These are phyloP conservation scores for Polytrichum commune DNA, from an alignment of 225 moss, liverwort and hornwort species.

Conservation along the genomic window DNA sequence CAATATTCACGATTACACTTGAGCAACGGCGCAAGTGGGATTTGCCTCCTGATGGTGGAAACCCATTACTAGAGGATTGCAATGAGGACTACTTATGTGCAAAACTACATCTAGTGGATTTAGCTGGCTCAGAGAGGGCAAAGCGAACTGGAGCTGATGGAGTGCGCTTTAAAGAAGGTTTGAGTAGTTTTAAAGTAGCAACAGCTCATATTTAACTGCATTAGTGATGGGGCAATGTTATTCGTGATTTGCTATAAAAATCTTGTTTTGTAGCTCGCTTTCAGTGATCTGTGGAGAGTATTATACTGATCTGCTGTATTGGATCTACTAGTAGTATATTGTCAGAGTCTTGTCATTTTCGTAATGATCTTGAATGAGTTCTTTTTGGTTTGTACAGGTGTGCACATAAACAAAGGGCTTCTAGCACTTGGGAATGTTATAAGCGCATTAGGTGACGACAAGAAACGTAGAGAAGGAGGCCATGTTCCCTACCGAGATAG, in stretches of 20 bases:
- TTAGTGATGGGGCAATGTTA: too few species aligned
- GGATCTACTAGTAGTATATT: too few species aligned
- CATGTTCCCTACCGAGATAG: conserved; percentile 97
- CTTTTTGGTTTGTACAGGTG: conserved; percentile 39
- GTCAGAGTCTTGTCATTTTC: too few species aligned
- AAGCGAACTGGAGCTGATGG: conserved; percentile 64
- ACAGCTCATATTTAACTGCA: too few species aligned
- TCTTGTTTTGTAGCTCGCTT: too few species aligned
- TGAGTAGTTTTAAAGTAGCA: not conserved
- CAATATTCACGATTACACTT: conserved; percentile 88
- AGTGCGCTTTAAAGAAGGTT: conserved; percentile 82
- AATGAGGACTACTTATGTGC: conserved; percentile 90
- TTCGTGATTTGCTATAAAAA: too few species aligned
- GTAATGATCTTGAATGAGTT: too few species aligned
- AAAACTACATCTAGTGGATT: conserved; percentile 92
- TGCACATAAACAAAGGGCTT: conserved; percentile 91
- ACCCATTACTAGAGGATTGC: conserved; percentile 60
- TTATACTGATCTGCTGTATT: too few species aligned
- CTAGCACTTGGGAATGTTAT: conserved; percentile 95
- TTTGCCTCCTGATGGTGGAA: conserved; percentile 46
- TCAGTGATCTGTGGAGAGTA: too few species aligned
- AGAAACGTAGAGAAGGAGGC: conserved; percentile 90
- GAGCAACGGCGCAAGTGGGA: conserved; percentile 98
- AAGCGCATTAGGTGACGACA: conserved; percentile 93
- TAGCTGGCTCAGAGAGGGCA: conserved; percentile 93